These are phyloP conservation scores for Myxozyma kluyveri DNA, from an alignment of 805 yeast genomes.

Conservation along the genomic window DNA sequence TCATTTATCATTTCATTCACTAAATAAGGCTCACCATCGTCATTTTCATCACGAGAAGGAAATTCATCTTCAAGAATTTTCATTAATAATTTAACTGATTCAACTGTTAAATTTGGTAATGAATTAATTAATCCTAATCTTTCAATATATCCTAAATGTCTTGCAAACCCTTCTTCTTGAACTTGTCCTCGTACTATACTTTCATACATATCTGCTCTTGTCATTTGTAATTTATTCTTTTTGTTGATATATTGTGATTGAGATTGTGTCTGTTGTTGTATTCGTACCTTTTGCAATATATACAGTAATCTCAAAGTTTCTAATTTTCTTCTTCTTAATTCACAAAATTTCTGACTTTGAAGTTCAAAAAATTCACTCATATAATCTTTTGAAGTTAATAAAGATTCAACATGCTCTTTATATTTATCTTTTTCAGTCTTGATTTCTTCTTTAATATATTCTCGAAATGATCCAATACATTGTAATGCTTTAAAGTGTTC, in stretches of 20 bases:
- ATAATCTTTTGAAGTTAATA: background rate
- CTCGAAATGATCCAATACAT: slow-evolving; percentile 40
- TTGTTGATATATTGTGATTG: background rate
- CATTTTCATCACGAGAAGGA: background rate
- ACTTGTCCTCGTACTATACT: background rate
- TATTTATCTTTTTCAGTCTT: too few relatives aligned
- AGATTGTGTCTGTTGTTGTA: background rate
- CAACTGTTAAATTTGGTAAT: background rate
- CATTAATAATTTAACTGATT: background rate
- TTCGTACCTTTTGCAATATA: background rate
- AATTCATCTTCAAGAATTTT: background rate
- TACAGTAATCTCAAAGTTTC: slow-evolving; percentile 4
- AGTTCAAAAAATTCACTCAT: background rate
- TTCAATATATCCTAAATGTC: background rate
- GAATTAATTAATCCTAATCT: background rate
- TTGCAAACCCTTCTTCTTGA: background rate
- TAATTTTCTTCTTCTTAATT: background rate
- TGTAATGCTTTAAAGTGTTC: slow-evolving; percentile 35
- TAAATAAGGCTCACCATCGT: background rate
- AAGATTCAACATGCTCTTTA: background rate
- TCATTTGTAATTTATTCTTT: background rate
- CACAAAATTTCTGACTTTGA: background rate
- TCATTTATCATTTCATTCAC: slow-evolving; percentile 1
- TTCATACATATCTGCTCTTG: background rate
- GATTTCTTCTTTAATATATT: background rate